phyloP scores from a whole-genome alignment of 2,329 filamentous ascomycete species.

The Penicillium aurantiogriseum region DNA sequence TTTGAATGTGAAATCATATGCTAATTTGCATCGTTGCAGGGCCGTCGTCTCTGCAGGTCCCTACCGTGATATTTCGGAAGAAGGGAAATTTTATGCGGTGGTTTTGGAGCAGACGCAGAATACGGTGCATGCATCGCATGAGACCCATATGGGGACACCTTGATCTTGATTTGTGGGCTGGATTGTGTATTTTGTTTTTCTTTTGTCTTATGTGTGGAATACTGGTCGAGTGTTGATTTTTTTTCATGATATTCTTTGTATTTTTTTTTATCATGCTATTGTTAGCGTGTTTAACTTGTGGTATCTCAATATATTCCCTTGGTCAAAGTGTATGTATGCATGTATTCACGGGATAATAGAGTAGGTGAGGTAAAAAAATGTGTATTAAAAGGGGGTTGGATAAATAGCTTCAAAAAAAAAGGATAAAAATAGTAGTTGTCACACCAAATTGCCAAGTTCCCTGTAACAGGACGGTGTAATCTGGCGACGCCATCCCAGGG shows the following conservation, averaged over 20 bases:
- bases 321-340: too few relatives aligned
- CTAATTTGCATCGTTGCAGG: constrained; percentile 21
- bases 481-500: constrained; percentile 56
- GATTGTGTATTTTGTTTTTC: background rate
- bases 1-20: background rate
- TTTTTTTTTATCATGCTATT: background rate
- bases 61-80: constrained; percentile 38
- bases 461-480: constrained; percentile 49
- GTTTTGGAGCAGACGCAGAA: constrained; percentile 33
- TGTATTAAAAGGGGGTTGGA: too few relatives aligned
- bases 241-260: background rate
- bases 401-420: constrained; percentile 10
- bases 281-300: background rate
- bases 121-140: background rate
- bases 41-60: constrained; percentile 35
- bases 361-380: too few relatives aligned
- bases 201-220: background rate
- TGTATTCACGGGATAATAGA: too few relatives aligned
- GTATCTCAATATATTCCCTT: background rate
- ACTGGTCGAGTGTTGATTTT: background rate
- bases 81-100: constrained; percentile 41
- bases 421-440: constrained; percentile 35
- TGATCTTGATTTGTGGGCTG: background rate
- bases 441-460: constrained; percentile 37
- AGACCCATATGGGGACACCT: constrained; percentile 8